phyloP scores from a whole-genome alignment of 306 rosid genomes.

The Corylus avellana region DNA sequence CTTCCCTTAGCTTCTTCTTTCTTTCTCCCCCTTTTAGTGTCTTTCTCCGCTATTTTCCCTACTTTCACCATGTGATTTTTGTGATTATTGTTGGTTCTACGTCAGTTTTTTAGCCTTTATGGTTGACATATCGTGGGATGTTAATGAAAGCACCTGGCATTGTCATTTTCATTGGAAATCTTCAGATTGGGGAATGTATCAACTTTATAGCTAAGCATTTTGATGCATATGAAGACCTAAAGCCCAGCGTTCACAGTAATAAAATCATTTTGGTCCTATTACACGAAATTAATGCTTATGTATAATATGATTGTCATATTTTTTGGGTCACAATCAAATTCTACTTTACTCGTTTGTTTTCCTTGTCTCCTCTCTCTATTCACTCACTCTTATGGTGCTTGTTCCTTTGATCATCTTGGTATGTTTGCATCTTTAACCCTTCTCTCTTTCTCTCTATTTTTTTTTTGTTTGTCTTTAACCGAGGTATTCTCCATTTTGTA shows the following conservation, averaged over 20 bases:
- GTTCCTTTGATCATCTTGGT: constrained; percentile 17
- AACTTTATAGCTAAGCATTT: not conserved
- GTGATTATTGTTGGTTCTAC: too few relatives aligned
- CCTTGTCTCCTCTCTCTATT: constrained; percentile 6
- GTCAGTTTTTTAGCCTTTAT: too few relatives aligned
- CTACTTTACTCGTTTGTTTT: constrained; percentile 4
- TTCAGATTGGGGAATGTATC: not conserved
- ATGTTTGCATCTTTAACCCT: not conserved
- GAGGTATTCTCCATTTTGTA: constrained; percentile 20
- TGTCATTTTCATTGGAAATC: not conserved
- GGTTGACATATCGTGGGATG: not conserved
- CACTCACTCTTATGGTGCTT: constrained; percentile 13
- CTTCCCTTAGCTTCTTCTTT: too few relatives aligned
- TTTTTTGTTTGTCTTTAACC: constrained; percentile 10
- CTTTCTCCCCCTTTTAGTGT: too few relatives aligned
- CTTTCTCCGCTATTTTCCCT: too few relatives aligned
- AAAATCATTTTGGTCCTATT: not conserved
- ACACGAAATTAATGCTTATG: not conserved
- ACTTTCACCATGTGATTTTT: too few relatives aligned
- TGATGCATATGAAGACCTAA: not conserved
- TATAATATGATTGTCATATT: not conserved
- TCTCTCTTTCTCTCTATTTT: constrained; percentile 5
- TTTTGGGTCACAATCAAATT: not conserved
- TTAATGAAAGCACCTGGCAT: not conserved
- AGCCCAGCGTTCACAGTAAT: not conserved